Evolutionary conservation across 495 filamentous ascomycete species (phyloP).

Genomic region (Aspergillus sclerotioniger): DNA sequence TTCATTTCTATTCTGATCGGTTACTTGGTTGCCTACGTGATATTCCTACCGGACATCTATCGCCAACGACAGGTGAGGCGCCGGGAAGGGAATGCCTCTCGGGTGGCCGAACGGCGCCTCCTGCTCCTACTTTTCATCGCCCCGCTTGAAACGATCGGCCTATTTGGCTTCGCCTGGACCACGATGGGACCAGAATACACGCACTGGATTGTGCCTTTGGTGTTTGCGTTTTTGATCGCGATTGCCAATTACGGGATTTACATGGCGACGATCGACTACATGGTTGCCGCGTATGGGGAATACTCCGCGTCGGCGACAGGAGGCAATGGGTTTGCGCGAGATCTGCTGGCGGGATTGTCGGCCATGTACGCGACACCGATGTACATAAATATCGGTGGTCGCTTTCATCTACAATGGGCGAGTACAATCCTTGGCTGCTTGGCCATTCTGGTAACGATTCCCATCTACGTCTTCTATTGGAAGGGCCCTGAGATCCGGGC

Average conservation of each 20-base stretch:
- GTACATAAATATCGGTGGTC: slow-evolving; percentile 35
- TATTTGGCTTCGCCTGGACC: slow-evolving; percentile 70
- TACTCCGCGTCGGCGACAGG: slow-evolving; percentile 79
- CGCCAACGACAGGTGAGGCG: slow-evolving; percentile 47
- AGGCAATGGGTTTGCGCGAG: slow-evolving; percentile 57
- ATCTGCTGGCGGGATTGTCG: slow-evolving; percentile 46
- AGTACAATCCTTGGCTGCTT: slow-evolving; percentile 40
- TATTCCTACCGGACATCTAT: slow-evolving; percentile 62
- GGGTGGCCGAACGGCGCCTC: slow-evolving; percentile 58
- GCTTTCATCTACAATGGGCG: slow-evolving; percentile 37
- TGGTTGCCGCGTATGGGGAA: slow-evolving; percentile 76
- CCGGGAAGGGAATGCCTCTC: slow-evolving; percentile 47
- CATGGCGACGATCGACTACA: slow-evolving; percentile 84
- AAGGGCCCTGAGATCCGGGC: slow-evolving; percentile 43
- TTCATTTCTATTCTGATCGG: slow-evolving; percentile 65
- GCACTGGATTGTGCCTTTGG: slow-evolving; percentile 61
- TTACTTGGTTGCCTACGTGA: slow-evolving; percentile 61
- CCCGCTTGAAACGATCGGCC: slow-evolving; percentile 63
- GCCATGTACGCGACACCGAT: slow-evolving; percentile 47
- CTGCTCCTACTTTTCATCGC: slow-evolving; percentile 58
- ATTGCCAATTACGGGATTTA: slow-evolving; percentile 72
- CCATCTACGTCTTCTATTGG: slow-evolving; percentile 51
- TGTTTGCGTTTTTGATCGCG: slow-evolving; percentile 60
- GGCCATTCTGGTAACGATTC: slow-evolving; percentile 41
- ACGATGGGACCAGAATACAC: slow-evolving; percentile 56